Conservation (phyloP, 345 rosid species). For the Theobroma cacao region DNA sequence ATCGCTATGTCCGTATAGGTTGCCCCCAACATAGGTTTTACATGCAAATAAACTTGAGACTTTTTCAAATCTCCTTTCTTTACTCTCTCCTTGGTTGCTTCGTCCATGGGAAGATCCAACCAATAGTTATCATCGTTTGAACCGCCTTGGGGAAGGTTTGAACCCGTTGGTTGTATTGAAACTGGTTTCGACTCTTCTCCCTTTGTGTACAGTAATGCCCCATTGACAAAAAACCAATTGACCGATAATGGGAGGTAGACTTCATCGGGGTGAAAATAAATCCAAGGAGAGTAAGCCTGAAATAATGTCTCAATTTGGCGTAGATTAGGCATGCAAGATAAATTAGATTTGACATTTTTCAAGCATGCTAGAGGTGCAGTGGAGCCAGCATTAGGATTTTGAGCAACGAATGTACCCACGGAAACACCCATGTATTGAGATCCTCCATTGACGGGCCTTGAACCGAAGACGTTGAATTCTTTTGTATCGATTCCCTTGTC, state of each 20-base stretch:
- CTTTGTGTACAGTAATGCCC: slow-evolving; percentile 63
- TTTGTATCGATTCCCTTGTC: slow-evolving; percentile 14
- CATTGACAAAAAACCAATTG: slow-evolving; percentile 64
- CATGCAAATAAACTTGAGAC: slow-evolving; percentile 53
- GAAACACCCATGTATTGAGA: slow-evolving; percentile 46
- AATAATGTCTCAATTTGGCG: slow-evolving; percentile 45
- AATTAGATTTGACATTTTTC: slow-evolving; percentile 42
- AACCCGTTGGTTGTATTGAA: slow-evolving; percentile 46
- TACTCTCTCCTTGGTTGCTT: slow-evolving; percentile 43
- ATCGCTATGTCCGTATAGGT: slow-evolving; percentile 68
- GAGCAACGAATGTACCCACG: slow-evolving; percentile 64
- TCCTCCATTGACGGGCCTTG: slow-evolving; percentile 52
- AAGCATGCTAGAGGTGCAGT: slow-evolving; percentile 43
- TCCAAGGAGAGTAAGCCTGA: slow-evolving; percentile 52
- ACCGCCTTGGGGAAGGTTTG: slow-evolving; percentile 89
- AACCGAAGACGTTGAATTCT: slow-evolving; percentile 38
- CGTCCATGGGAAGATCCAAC: slow-evolving; percentile 70
- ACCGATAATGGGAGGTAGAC: slow-evolving; percentile 71
- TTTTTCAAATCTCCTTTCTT: slow-evolving; percentile 63
- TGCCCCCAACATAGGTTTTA: slow-evolving; percentile 78
- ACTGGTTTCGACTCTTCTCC: slow-evolving; percentile 67
- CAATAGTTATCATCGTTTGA: slow-evolving; percentile 68
- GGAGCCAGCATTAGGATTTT: slow-evolving; percentile 4
- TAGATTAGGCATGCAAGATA: slow-evolving; percentile 60
- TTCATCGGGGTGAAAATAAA: slow-evolving; percentile 80